Conservation (phyloP, 352 stramenopile species). For the Pythium brassicae region DNA sequence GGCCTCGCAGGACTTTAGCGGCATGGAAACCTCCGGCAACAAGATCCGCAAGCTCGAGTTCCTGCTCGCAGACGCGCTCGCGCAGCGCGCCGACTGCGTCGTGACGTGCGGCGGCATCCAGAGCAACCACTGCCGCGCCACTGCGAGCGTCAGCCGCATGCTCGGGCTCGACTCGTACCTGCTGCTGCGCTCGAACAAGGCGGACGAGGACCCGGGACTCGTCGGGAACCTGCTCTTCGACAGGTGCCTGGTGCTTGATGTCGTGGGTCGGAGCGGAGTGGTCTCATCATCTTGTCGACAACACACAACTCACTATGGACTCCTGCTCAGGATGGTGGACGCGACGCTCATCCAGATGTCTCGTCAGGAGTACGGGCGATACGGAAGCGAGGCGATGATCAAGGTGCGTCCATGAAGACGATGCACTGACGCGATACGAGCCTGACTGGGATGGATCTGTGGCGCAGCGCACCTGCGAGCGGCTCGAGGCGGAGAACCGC, state of each 20-base stretch:
- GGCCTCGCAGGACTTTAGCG: conserved; percentile 70
- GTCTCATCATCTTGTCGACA: no score
- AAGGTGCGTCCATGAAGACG: conserved; percentile 25
- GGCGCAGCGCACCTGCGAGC: conserved; percentile 53
- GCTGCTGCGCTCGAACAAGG: conserved; percentile 82
- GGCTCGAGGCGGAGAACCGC: conserved; percentile 43
- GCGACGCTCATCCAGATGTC: conserved; percentile 78
- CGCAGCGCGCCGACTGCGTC: conserved; percentile 80
- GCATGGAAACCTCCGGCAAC: conserved; percentile 91
- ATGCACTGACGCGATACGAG: no score
- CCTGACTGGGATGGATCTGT: neutral
- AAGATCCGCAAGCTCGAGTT: conserved; percentile 97
- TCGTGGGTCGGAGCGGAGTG: no score
- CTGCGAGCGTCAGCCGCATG: conserved; percentile 81
- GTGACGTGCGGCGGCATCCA: conserved; percentile 92
- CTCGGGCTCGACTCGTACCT: conserved; percentile 90
- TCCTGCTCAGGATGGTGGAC: conserved; percentile 48
- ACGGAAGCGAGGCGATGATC: conserved; percentile 79
- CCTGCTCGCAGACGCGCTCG: conserved; percentile 87
- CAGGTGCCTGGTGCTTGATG: no score
- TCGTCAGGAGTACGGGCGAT: conserved; percentile 72
- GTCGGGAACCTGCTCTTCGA: conserved; percentile 79
- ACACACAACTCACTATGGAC: neutral
- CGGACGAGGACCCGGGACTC: conserved; percentile 61
- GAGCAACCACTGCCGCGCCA: conserved; percentile 93